Percentiles rank a stretch among this genome's conserved stretches.
phyloP scores from a whole-genome alignment of 2,329 filamentous ascomycete species.

The Clarireedia sp. region DNA sequence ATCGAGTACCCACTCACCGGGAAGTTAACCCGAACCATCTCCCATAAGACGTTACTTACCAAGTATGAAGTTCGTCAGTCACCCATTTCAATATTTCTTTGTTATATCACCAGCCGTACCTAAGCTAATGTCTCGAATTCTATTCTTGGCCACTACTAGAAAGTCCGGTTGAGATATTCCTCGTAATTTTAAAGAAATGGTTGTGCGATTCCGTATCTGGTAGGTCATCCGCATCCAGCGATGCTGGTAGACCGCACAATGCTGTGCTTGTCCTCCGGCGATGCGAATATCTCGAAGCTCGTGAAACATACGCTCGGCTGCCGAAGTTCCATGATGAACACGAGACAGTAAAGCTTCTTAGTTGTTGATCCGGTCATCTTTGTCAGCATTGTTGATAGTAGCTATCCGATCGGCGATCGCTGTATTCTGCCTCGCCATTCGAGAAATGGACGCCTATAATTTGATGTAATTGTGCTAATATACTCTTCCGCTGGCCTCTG shows the following conservation, averaged over 20 bases:
- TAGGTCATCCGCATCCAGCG: slow-evolving; percentile 18
- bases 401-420: background rate
- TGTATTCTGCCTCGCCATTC: slow-evolving; percentile 11
- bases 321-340: slow-evolving; percentile 7
- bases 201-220: slow-evolving; percentile 21
- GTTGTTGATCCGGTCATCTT: slow-evolving; percentile 1
- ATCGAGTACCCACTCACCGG: no score
- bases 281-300: slow-evolving; percentile 19
- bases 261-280: slow-evolving; percentile 16
- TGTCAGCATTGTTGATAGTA: slow-evolving; percentile 2
- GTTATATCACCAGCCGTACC: no score
- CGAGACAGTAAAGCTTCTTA: background rate
- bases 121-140: no score
- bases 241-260: slow-evolving; percentile 17
- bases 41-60: no score
- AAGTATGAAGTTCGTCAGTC: no score
- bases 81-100: no score
- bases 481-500: slow-evolving; percentile 5
- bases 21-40: no score
- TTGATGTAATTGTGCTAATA: background rate
- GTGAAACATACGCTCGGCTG: slow-evolving; percentile 18
- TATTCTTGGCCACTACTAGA: no score
- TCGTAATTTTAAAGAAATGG: slow-evolving; percentile 15
- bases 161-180: slow-evolving; percentile 1
- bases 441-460: slow-evolving; percentile 8